These are phyloP conservation scores for Rosa chinensis DNA, from an alignment of 306 rosid genomes.

Conservation along the genomic window DNA sequence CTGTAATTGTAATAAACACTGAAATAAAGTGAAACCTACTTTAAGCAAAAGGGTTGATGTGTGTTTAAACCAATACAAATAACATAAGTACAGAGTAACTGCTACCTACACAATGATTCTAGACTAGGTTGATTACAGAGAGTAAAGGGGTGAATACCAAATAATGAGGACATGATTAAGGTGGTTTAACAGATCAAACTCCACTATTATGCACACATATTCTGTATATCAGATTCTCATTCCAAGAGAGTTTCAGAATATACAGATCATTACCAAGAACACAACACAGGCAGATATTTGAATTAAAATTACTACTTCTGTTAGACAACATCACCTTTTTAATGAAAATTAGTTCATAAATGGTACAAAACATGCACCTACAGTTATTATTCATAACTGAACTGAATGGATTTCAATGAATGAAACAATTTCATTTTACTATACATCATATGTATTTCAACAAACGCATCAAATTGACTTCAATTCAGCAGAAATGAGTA, in stretches of 20 bases:
- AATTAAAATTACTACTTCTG: background rate
- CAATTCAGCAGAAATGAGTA: background rate
- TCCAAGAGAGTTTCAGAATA: background rate
- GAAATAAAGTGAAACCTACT: background rate
- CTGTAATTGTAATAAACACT: background rate
- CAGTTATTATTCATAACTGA: background rate
- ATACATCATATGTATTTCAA: background rate
- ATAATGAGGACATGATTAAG: background rate
- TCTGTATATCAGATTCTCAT: background rate
- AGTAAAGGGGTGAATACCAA: background rate
- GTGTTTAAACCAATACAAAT: background rate
- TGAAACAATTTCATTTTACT: background rate
- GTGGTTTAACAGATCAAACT: background rate
- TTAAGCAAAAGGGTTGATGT: background rate
- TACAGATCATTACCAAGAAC: background rate
- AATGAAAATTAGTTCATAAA: background rate
- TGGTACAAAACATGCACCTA: background rate
- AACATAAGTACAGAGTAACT: background rate
- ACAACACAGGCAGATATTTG: background rate
- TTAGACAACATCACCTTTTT: background rate
- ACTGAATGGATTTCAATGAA: background rate
- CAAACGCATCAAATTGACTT: background rate
- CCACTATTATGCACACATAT: background rate
- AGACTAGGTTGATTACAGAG: background rate
- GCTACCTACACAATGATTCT: background rate